Base-by-base conservation (phyloP, 768 basidiomycete species). In the Postia placenta region DNA sequence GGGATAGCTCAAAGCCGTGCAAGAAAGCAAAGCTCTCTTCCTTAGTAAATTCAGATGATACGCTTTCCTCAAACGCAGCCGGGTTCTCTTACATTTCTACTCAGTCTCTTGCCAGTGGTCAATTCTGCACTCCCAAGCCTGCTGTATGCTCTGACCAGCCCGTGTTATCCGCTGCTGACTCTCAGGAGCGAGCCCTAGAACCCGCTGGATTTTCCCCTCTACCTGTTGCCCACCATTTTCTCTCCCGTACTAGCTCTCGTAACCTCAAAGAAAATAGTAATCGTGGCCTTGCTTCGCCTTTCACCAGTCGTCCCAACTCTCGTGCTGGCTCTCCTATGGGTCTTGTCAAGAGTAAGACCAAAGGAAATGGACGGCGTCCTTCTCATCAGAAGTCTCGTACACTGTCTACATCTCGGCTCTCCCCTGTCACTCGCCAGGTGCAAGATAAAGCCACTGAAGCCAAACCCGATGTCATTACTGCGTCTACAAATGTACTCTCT, bases 221-320 rank as follows among this genome's bases (percentile, higher is more conserved):
- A 25, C 76, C 76, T 43, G 42, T 59, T 24, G 45, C 59, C 53
- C 62, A 62, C 48, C 68, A 65, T 24, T 56, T 64, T 23, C 42
- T 64, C 30, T 68, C 72, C 50, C 68, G 69, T 51, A 71, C 68
- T 38, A 64, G 64, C 30, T 74, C 74, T 36, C 64, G 64, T 39
- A 68, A 63, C 35, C 61, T 71, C 50, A 74, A 73, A 48, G 72
- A 74, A 52, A 75, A 74, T 43, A 48, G 30, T 17, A 7, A 22
- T 20, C 52, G 46, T 19, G 23, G 40, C 17, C 69, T 76, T 20
- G 71, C 67, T 11, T 77, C 74, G 22, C 75, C 77, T 1, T 79
- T 76, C 55, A 65, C 58, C 43, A 75, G 75, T 38, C 68, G 70
- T 37, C 73, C 75, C 15, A 60, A 58, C 28, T 77, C 77, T 45